These are phyloP conservation scores for Lathyrus oleraceus DNA, from an alignment of 306 rosid genomes.

Conservation along the genomic window DNA sequence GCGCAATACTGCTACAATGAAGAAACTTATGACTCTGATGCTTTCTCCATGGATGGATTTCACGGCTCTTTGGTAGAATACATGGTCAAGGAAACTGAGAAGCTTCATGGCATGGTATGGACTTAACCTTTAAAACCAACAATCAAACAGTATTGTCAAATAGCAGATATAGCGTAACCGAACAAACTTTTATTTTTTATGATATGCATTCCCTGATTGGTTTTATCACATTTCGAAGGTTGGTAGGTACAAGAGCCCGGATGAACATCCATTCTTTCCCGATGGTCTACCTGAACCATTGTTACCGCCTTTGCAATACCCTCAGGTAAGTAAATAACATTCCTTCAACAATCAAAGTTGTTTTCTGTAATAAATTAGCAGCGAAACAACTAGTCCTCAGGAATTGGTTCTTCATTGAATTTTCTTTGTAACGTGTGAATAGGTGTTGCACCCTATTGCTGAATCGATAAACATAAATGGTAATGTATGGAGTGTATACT, in stretches of 20 bases:
- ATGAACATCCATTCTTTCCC: conserved; percentile 91
- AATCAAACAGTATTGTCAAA: not conserved
- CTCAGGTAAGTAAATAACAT: conserved; percentile 70
- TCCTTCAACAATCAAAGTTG: conserved; percentile 20
- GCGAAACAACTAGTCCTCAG: no score
- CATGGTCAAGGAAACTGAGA: conserved; percentile 86
- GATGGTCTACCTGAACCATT: conserved; percentile 66
- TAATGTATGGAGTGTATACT: conserved; percentile 82
- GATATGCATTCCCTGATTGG: conserved; percentile 7
- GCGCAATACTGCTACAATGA: conserved; percentile 70
- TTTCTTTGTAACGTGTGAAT: conserved; percentile 32
- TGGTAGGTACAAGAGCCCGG: conserved; percentile 92
- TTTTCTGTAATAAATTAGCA: not conserved
- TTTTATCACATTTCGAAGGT: conserved; percentile 51
- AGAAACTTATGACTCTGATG: conserved; percentile 68
- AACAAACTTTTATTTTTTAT: not conserved
- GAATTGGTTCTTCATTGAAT: conserved; percentile 23
- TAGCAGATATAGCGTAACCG: not conserved
- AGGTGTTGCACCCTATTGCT: conserved; percentile 84
- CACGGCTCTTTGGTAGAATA: conserved; percentile 76
- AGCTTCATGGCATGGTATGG: conserved; percentile 79
- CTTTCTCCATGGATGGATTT: conserved; percentile 72
- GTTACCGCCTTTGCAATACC: conserved; percentile 83
- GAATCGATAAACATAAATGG: conserved; percentile 73
- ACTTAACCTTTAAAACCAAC: conserved; percentile 24